Evolutionary conservation across 108 stramenopile species (phyloP), one percentile per base, ranked within the genome.

Genomic region (Stephanodiscus minutulus): DNA sequence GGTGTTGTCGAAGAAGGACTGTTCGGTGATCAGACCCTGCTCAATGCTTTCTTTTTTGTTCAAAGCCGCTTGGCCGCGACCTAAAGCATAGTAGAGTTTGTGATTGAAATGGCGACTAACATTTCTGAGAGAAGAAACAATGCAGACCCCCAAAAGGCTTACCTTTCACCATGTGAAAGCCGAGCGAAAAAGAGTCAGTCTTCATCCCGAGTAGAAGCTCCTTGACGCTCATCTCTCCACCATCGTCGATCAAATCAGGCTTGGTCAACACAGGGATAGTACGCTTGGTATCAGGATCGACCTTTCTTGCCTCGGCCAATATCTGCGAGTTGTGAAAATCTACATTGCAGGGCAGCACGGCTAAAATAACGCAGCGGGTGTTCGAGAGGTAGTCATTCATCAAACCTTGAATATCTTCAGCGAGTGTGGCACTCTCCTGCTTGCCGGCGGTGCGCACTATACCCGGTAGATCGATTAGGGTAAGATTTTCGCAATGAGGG

Each of bases 241-340:
- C 89, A 35, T 58, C 77, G 74, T 90, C 91, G 43, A 97, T 87
- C 47, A 94, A 72, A 74, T 97, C 96, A 9, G 93, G 91, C 68
- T 97, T 97, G 7, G 96, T 97, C 15, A 96, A 61, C 33, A 96
- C 95, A 8, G 91, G 93, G 48, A 96, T 83, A 6, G 95, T 97
- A 3, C 93, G 87, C 57, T 70, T 39, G 17, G 87, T 87, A 13
- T 56, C 36, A 8, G 88, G 87, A 63, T 94, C 94, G 33, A 88
- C 86, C 56, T 70, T 61, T 44, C 60, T 47, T 10, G 89, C 88
- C 36, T 79, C 75, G 44, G 84, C 83, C 66, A 95, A 64, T 21
- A 92, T 88, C 71, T 89, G 86, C 5, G 87, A 80, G 62, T 93
- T 96, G 44, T 93, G 94, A 73, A 95, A 84, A 67, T 97, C 94